phyloP scores from a whole-genome alignment of 192 early-diverging fungal genomes.

The Coemansia asiatica region DNA sequence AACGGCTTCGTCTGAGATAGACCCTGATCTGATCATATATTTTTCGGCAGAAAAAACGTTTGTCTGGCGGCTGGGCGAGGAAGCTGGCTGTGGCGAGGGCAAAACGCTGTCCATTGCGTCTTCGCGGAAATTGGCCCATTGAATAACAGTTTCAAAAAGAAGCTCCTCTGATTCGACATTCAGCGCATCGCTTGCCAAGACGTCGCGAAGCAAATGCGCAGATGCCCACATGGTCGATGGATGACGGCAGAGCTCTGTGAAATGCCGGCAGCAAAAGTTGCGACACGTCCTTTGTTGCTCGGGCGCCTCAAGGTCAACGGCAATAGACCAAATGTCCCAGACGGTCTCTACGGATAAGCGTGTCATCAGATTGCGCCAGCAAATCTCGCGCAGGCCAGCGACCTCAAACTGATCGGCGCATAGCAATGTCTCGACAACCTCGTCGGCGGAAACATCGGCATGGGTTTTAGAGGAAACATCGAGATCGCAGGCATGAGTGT shows the following conservation, averaged over 20 bases:
- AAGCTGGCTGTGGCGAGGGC: background rate
- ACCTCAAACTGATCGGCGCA: conserved; percentile 54
- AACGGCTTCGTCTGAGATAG: conserved; percentile 30
- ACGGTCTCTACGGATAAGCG: conserved; percentile 32
- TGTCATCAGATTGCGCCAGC: conserved; percentile 38
- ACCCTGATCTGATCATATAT: conserved; percentile 14
- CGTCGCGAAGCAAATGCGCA: conserved; percentile 34
- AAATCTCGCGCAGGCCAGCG: conserved; percentile 31
- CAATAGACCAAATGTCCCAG: conserved; percentile 55
- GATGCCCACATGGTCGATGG: conserved; percentile 46
- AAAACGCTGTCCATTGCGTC: conserved; percentile 16
- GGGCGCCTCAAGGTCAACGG: conserved; percentile 30
- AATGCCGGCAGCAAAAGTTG: conserved; percentile 39
- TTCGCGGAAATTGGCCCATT: conserved; percentile 44
- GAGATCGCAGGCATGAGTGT: conserved; percentile 44
- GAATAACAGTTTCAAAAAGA: conserved; percentile 42
- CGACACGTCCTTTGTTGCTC: conserved; percentile 32
- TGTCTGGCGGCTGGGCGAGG: background rate
- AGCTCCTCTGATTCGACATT: conserved; percentile 46
- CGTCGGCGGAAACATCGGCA: conserved; percentile 29
- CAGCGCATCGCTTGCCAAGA: conserved; percentile 40
- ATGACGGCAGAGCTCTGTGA: conserved; percentile 31
- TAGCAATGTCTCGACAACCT: conserved; percentile 46
- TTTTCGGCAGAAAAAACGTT: conserved; percentile 26
- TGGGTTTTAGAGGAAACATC: background rate